Evolutionary conservation across 306 rosid genomes (phyloP).

Genomic region (Vicia villosa): DNA sequence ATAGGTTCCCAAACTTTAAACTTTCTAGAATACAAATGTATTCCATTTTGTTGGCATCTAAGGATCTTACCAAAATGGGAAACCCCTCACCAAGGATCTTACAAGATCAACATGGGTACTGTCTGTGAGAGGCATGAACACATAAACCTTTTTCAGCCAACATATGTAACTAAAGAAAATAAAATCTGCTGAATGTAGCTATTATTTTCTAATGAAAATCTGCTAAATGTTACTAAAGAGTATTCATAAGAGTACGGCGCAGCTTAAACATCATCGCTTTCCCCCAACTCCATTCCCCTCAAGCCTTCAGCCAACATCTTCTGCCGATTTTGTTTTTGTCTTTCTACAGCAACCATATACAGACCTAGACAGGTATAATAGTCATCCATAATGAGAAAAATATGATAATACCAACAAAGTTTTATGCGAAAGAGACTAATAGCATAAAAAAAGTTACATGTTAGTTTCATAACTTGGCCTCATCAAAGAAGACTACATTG

Average conservation of each 20-base stretch:
- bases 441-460: conserved; percentile 11
- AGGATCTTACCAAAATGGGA: not conserved
- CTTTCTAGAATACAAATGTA: too few relatives aligned
- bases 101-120: not conserved
- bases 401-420: conserved; percentile 1
- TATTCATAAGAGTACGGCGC: conserved; percentile 13
- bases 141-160: not conserved
- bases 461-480: conserved; percentile 13
- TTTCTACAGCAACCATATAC: conserved; percentile 54
- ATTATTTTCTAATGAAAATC: conserved; percentile 23
- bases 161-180: too few relatives aligned
- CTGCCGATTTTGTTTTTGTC: conserved; percentile 46
- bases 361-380: conserved; percentile 38
- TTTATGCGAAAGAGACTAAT: not conserved
- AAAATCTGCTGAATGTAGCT: not conserved
- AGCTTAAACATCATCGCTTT: conserved; percentile 21
- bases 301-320: conserved; percentile 51
- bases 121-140: not conserved
- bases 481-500: not conserved
- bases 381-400: conserved; percentile 16
- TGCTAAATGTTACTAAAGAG: not conserved
- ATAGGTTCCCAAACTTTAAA: too few relatives aligned
- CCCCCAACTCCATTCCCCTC: conserved; percentile 43
- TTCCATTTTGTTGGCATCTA: too few relatives aligned
- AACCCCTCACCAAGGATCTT: not conserved